Base-by-base conservation (phyloP, 2,329 filamentous ascomycete species). In the Aspergillus sp. region DNA sequence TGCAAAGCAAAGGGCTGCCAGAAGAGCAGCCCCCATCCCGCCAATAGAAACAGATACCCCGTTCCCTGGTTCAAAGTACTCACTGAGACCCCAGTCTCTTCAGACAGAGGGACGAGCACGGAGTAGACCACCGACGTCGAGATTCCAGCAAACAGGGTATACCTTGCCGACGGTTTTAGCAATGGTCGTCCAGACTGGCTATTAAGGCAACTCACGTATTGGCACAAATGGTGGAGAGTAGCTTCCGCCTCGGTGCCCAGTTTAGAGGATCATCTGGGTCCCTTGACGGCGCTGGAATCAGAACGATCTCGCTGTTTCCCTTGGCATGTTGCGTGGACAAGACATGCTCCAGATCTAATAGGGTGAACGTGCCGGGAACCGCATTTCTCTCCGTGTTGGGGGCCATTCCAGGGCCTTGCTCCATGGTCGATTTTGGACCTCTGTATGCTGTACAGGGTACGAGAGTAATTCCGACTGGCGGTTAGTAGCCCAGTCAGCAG, bases 181-280 rank as follows among this genome's bases (percentile, higher is more conserved):
- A 8, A 9, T 8, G 3, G 19, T 36, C 34, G 12, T 5, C 10
- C 5, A 36, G 34, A 33, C 33, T 28, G 49, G 7, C 10, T 8
- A 10, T 6, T 28, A 7, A 12, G 4, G 28, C 7, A 4, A 59
- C 66, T 52, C 46, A 69, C 51, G 73, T 61, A 52, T 67, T 70
- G 43, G 68, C 67, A 48, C 66, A 71, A 4, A 66, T 58, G 1
- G 68, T 69, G 1, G 70, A 70, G 26, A 73, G 46, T 4, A 66
- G 44, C 49, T 74, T 74, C 36, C 72, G 63, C n/a, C 59, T 53
- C 4, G 53, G 59, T n/a, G 65, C 62, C 72, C 72, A 74, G 41
- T 73, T 73, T 42, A 74, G 55, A 8, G 72, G 71, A 50, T 75
- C 72, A 46, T 74, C 69, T 1, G 70, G 71, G 49, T 75, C 69